Evolutionary conservation across 495 filamentous ascomycete species (phyloP), one percentile per base, ranked within the genome.

Genomic region (Aspergillus asperescens): DNA sequence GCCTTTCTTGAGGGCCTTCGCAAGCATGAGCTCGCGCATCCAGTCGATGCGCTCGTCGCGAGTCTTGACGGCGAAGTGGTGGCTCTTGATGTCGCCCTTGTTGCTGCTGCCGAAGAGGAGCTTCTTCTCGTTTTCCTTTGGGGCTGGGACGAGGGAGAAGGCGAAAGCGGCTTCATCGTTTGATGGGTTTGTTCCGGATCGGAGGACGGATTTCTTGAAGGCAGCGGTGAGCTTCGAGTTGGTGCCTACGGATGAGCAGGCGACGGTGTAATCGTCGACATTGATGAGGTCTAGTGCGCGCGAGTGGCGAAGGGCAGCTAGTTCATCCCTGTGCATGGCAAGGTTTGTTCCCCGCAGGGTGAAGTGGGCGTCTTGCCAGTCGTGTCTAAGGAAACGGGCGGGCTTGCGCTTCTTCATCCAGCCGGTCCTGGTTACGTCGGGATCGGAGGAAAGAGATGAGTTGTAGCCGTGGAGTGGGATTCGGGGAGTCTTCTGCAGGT

Each of bases 11-110:
- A 90, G 70, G 18, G 92, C 91, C 66, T 91, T 95, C 4, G 92
- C 91, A 19, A 98, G 81, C 93, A 98, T 96, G 44, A 98, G 68
- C 77, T 96, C 90, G 2, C 93, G 74, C 93, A 96, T 96, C 93
- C 93, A 98, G 57, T 95, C 92, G 52, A 96, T 96, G 25, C 93
- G 79, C 65, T 96, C 87, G 52, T 97, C 89, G 0, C 89, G 77
- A 48, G 76, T 80, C 66, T 86, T 85, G 50, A 96, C 92, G 0
- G 92, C 88, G 59, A 98, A 97, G 61, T 96, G 88, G 61, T 98
- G 92, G n/a, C 82, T 81, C 78, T 95, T 96, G n/a, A n/a, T n/a
- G n/a, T n/a, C n/a, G n/a, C n/a, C n/a, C n/a, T n/a, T n/a, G n/a
- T n/a, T n/a, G 47, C 77, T 79, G 28, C 65, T 64, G 39, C 63